Base-by-base conservation (phyloP, 768 basidiomycete species). In the Trametes sanguinea region DNA sequence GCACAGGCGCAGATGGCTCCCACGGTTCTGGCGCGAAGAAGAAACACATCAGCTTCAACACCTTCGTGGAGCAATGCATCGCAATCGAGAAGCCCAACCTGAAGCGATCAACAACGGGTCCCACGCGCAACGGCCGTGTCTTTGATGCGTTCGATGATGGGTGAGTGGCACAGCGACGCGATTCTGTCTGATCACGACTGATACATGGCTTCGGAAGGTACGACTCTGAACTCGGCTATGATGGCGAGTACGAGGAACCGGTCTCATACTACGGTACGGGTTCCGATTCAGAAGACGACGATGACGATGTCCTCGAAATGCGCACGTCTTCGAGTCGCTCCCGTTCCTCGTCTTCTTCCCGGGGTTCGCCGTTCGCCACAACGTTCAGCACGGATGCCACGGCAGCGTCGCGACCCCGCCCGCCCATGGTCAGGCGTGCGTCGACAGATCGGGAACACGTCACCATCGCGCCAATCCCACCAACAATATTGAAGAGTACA, bases 1-100 rank as follows among this genome's bases (percentile, higher is more conserved):
- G 68, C 43, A 69, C 64, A 48, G 69, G 68, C 63, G 66, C 66
- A 46, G 67, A 72, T 10, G 67, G 69, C 47, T 67, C 64, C 56
- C 57, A 59, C 48, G 51, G 22, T 27, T 22, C 51, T 2, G 70
- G 67, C 42, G 76, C 70, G 61, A 88, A 87, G 80, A 92, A 88
- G 78, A 88, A 88, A 65, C 96, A 97, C 73, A 98, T 98, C 77
- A 89, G 84, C 68, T 98, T 98, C 83, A 98, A 98, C 75, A 96
- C 95, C 0, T 97, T 95, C 72, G 96, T 99, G 42, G 92, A 97
- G 73, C 96, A 98, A 73, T 94, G 86, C 71, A 96, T 99, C 61
- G 88, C 92, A 45, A 91, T 94, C 71, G 92, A 93, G 71, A 88
- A 88, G 68, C 91, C 90, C 0, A 77, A 79, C 59, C 70, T 69